phyloP scores from a whole-genome alignment of 352 stramenopile genomes.

The Phytophthora citricola region DNA sequence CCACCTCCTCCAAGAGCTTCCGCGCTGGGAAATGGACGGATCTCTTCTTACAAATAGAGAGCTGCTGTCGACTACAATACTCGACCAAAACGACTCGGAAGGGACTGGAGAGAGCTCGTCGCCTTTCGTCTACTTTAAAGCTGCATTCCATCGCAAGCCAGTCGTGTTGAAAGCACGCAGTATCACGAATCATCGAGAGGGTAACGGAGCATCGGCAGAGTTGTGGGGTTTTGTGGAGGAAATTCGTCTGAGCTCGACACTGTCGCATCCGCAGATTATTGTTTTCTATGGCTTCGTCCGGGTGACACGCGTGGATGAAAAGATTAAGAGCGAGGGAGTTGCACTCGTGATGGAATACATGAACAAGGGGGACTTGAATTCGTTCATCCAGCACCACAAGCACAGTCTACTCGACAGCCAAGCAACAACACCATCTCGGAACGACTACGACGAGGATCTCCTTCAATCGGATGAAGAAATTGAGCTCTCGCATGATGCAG shows the following conservation, averaged over 20 bases:
- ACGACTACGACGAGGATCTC: conserved; percentile 16
- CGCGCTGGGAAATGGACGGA: conserved; percentile 17
- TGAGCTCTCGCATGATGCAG: not conserved
- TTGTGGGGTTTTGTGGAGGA: conserved; percentile 35
- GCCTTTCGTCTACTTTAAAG: conserved; percentile 37
- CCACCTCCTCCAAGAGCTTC: conserved; percentile 28
- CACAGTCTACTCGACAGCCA: conserved; percentile 15
- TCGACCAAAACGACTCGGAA: not conserved
- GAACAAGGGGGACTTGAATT: conserved; percentile 43
- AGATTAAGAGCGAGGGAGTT: conserved; percentile 20
- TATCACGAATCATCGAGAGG: not conserved
- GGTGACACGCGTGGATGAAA: conserved; percentile 1
- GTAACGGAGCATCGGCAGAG: not conserved
- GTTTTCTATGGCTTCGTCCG: conserved; percentile 37
- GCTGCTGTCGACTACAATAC: not conserved
- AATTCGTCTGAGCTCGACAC: conserved; percentile 33
- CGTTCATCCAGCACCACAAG: conserved; percentile 45
- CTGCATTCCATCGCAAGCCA: conserved; percentile 23
- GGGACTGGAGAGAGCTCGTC: conserved; percentile 18
- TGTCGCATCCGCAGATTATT: conserved; percentile 42
- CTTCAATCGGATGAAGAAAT: conserved; percentile 8
- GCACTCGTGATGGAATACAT: conserved; percentile 54
- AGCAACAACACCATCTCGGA: not conserved
- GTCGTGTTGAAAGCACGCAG: conserved; percentile 32
- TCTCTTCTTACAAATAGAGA: conserved; percentile 20